Evolutionary conservation across 148 eudicot species (phyloP).

Genomic region (Silene uniflora): DNA sequence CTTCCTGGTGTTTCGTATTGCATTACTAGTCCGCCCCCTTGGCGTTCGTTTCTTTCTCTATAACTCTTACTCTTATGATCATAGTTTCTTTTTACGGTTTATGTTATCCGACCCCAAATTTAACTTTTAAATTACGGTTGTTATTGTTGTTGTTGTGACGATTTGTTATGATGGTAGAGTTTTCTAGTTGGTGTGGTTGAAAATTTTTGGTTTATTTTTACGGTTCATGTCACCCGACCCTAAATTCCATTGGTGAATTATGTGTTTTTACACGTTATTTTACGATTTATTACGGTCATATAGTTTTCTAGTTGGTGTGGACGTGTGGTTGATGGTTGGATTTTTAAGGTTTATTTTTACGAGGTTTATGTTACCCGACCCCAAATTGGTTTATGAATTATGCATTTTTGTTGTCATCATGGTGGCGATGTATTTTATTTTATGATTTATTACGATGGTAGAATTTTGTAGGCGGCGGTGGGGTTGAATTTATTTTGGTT

Average conservation of each 20-base stretch:
- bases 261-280: no score
- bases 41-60: slow-evolving; percentile 58
- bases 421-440: no score
- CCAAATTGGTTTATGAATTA: no score
- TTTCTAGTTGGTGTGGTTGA: no score
- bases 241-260: not conserved
- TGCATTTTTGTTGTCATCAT: no score
- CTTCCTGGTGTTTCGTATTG: slow-evolving; percentile 70
- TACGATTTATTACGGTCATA: no score
- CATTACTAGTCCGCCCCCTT: slow-evolving; percentile 91
- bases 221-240: not conserved
- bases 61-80: not conserved
- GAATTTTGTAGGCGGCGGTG: not conserved
- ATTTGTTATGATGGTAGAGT: no score
- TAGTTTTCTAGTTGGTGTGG: no score
- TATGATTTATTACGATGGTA: not conserved
- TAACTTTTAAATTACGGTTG: not conserved
- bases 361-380: no score
- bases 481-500: not conserved
- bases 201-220: no score
- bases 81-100: not conserved
- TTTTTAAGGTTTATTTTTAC: no score
- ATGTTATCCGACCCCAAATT: not conserved
- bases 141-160: not conserved
- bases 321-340: no score